Evolutionary conservation across 805 yeast genomes (phyloP), one percentile per base, ranked within the genome.

Genomic region (Candida arabinofermentans): DNA sequence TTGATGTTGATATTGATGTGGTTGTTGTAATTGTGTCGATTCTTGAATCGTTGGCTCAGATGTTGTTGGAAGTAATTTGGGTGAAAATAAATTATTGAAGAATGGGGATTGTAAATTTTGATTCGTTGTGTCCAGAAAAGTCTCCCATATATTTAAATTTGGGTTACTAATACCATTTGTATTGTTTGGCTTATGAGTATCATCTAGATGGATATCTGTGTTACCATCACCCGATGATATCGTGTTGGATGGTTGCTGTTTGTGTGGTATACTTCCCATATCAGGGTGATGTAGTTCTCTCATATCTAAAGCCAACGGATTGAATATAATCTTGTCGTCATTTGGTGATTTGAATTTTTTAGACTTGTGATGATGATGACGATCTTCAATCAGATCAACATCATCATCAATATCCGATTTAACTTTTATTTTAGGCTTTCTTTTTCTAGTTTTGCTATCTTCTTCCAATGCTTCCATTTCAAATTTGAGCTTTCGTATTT

Each of bases 401-500:
- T n/a, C n/a, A n/a, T n/a, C n/a, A n/a, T n/a, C n/a, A n/a, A n/a
- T n/a, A n/a, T n/a, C n/a, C n/a, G n/a, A n/a, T n/a, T n/a, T n/a
- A 24, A 35, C 50, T 27, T 48, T 40, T 39, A 48, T 40, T 37
- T 39, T 48, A 13, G 55, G 52, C 32, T 46, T 64, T 17, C 80
- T 56, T 39, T 63, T 70, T 38, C 79, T 54, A 16, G 69, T 53
- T 50, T 76, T 76, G 39, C 62, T 62, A 4, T 50, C 52, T 13
- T 62, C 63, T 47, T 75, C 81, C 12, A 67, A 58, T 8, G 54
- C 42, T 38, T 60, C 65, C 43, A 74, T 73, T 43, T 63, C 56
- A 14, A 50, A 45, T 38, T 65, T 68, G 37, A 75, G 55, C 10
- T 40, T 35, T 32, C 53, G 58, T 2, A 70, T 59, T 37, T 71